Evolutionary conservation across 2,329 filamentous ascomycete species (phyloP), one percentile per base, ranked within the genome.

Genomic region (Talaromyces sp.): DNA sequence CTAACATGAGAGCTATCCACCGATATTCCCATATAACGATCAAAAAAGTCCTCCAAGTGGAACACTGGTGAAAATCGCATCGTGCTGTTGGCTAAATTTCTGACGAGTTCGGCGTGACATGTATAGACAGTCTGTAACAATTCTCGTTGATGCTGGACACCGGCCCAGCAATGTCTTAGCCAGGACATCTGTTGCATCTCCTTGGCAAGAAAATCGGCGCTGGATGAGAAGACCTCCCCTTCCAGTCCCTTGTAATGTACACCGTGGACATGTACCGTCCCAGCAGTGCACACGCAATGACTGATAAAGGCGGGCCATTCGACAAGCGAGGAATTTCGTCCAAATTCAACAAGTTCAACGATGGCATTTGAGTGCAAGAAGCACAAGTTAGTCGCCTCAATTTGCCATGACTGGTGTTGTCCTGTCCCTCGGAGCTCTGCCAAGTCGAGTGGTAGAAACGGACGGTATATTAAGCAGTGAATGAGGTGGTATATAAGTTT

Each of bases 361-460:
- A 96, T 93, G 5, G 92, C 91, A 72, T 96, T 96, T 6, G 92
- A 92, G 69, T 96, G 92, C 19, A 93, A 80, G 74, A 89, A 95
- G 76, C 92, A 96, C 73, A 94, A 84, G 71, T 95, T 94, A 0
- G 92, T 96, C 0, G 92, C 91, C 74, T 96, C 91, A 57, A 96
- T 94, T 74, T 96, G 92, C 92, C 92, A 96, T 33, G 91, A 93
- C 74, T 96, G 92, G 70, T 96, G 91, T 72, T 96, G 92, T 1
- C 90, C 90, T 0, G 86, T 89, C 14, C 90, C 90, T 13, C 90
- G 87, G 7, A 96, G 85, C 74, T 96, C 92, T 27, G 89, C 86
- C 3, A 96, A 82, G 74, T 96, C 90, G 67, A 96, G 90, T 0
- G 92, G 92, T 6, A 96, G 82, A 76, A 96, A 96, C 0, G 92